A percentile compares a stretch with the other conserved stretches of the same genome.
Conservation (phyloP, 768 basidiomycete genomes). For the Boletales sp. region DNA sequence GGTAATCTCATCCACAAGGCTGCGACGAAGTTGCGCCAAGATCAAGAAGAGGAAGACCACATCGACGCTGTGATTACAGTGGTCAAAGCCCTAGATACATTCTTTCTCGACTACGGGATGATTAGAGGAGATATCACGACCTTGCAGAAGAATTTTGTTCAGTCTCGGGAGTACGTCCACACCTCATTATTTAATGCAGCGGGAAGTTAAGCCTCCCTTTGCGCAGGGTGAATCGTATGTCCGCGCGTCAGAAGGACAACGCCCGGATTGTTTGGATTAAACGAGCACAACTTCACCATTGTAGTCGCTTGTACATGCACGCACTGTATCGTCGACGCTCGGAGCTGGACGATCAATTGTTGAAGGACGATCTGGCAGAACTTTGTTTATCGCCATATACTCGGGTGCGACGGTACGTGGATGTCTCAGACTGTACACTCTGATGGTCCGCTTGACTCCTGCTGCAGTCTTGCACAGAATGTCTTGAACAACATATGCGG, state of each 20-base stretch:
- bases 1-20: constrained; percentile 68
- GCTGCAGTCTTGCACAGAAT: constrained; percentile 59
- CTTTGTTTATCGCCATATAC: constrained; percentile 80
- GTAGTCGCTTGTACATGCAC: constrained; percentile 72
- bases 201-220: background rate
- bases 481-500: constrained; percentile 61
- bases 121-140: constrained; percentile 54
- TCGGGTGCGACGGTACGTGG: constrained; percentile 62
- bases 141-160: constrained; percentile 47
- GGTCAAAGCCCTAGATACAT: constrained; percentile 71
- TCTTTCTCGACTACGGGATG: constrained; percentile 68
- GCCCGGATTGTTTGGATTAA: constrained; percentile 72
- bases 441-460: constrained; percentile 1
- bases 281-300: constrained; percentile 76
- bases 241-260: constrained; percentile 70
- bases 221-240: constrained; percentile 59
- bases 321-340: constrained; percentile 71
- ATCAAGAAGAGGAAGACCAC: constrained; percentile 70
- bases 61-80: constrained; percentile 80
- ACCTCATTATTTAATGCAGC: background rate
- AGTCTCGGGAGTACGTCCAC: constrained; percentile 27
- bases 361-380: constrained; percentile 61
- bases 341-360: constrained; percentile 65
- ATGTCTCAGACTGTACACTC: background rate
- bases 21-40: constrained; percentile 57